Conservation (phyloP, 2,329 filamentous ascomycete species). For the Chaetomiaceae sp. region DNA sequence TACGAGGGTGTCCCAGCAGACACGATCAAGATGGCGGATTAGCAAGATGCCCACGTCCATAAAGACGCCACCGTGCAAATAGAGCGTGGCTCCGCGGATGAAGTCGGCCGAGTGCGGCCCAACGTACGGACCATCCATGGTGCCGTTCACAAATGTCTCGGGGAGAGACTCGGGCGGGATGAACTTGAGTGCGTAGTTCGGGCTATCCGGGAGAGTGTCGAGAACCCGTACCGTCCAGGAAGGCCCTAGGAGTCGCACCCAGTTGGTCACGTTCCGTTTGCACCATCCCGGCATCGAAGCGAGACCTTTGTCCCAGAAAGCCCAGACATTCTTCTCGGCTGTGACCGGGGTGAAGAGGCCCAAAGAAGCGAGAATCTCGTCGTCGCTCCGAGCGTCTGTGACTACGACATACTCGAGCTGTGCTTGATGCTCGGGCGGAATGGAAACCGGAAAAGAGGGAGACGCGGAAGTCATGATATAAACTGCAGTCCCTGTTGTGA, state of each 20-base stretch:
- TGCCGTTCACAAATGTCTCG: background rate
- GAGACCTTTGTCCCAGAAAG: background rate
- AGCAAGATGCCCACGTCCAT: background rate
- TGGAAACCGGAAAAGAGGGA: no score
- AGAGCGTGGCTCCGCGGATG: background rate
- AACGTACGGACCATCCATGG: background rate
- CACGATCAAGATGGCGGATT: background rate
- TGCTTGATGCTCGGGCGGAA: no score
- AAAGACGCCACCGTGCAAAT: background rate
- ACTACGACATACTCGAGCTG: no score
- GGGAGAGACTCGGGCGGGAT: background rate
- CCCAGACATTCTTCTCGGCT: background rate
- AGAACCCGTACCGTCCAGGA: background rate
- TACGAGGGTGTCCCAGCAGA: background rate
- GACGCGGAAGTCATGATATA: no score
- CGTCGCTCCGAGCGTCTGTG: no score
- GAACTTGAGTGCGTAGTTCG: background rate
- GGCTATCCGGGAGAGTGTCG: background rate
- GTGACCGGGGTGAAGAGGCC: background rate
- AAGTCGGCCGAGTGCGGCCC: background rate
- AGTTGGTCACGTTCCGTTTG: background rate
- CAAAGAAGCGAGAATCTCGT: background rate
- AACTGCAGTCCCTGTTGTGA: no score
- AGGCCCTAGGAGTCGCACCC: background rate
- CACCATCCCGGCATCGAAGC: background rate